phyloP scores from a whole-genome alignment of 2,329 filamentous ascomycete species.

The Paraphoma sp. region DNA sequence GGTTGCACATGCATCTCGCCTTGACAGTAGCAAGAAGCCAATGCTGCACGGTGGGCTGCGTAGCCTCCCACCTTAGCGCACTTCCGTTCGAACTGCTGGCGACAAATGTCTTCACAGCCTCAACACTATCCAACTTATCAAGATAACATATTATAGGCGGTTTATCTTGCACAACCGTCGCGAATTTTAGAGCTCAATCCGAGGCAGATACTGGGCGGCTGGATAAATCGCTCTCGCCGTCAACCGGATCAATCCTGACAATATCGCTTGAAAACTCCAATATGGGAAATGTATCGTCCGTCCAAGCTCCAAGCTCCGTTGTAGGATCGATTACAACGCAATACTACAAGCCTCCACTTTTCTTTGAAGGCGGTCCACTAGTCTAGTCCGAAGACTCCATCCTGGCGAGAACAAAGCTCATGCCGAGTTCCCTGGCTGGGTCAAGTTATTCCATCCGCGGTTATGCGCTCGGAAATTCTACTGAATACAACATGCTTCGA shows the following conservation, averaged over 20 bases:
- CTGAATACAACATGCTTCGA: constrained; percentile 20
- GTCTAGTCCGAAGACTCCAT: constrained; percentile 3
- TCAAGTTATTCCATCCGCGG: neutral
- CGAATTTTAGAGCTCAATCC: constrained; percentile 8
- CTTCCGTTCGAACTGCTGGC: neutral
- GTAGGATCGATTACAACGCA: constrained; percentile 4
- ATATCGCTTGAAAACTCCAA: constrained; percentile 15
- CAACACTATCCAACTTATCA: constrained; percentile 18
- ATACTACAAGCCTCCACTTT: constrained; percentile 5
- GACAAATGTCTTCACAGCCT: neutral
- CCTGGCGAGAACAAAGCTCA: constrained; percentile 7
- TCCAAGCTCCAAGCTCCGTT: constrained; percentile 1
- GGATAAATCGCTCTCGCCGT: constrained; percentile 22
- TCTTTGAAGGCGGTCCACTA: constrained; percentile 1
- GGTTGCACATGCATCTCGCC: constrained; percentile 4
- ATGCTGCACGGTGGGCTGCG: neutral
- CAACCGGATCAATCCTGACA: constrained; percentile 5
- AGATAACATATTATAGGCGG: constrained; percentile 20
- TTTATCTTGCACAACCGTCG: constrained; percentile 4
- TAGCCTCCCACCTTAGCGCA: constrained; percentile 7
- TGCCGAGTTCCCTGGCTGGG: constrained; percentile 12
- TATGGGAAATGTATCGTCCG: constrained; percentile 15
- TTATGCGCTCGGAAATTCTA: constrained; percentile 17
- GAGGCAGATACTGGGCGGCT: constrained; percentile 24
- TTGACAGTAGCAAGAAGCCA: neutral